These are phyloP conservation scores for Tolypocladium ophioglossoides DNA, from an alignment of 2,329 filamentous ascomycete genomes.

Conservation along the genomic window DNA sequence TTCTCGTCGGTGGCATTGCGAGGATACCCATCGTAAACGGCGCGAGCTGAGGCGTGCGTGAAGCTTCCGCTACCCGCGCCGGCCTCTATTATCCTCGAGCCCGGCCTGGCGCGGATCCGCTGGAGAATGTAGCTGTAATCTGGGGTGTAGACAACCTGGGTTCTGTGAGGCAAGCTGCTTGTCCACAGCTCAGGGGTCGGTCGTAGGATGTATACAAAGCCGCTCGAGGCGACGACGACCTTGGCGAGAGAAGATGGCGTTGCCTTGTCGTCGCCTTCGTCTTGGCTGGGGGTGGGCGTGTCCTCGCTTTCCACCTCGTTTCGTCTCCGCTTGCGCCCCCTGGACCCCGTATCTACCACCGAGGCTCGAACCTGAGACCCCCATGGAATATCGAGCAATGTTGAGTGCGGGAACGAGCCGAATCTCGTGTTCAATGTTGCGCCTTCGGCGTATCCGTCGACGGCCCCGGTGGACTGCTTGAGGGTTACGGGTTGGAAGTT, in stretches of 20 bases:
- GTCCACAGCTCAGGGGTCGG: slow-evolving; percentile 81
- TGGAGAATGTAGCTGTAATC: slow-evolving; percentile 81
- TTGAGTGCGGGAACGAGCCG: slow-evolving; percentile 78
- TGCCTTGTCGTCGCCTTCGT: slow-evolving; percentile 20
- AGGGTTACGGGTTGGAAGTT: slow-evolving; percentile 69
- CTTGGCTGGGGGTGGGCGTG: slow-evolving; percentile 21
- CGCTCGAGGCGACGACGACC: slow-evolving; percentile 45
- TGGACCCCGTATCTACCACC: slow-evolving; percentile 81
- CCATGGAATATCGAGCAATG: slow-evolving; percentile 71
- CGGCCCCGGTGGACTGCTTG: slow-evolving; percentile 46
- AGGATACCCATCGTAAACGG: slow-evolving; percentile 64
- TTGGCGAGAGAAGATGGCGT: slow-evolving; percentile 30
- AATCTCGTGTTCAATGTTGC: slow-evolving; percentile 86
- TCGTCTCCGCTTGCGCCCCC: slow-evolving; percentile 58
- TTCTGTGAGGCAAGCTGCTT: slow-evolving; percentile 66
- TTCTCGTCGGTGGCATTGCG: slow-evolving; percentile 28
- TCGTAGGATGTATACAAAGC: slow-evolving; percentile 69
- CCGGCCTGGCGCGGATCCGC: slow-evolving; percentile 62
- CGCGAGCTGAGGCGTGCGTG: slow-evolving; percentile 66
- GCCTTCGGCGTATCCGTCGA: slow-evolving; percentile 65
- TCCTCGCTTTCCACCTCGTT: slow-evolving; percentile 32
- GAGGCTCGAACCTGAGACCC: slow-evolving; percentile 87
- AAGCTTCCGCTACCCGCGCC: slow-evolving; percentile 77
- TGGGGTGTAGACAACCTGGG: slow-evolving; percentile 78
- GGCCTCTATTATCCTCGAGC: slow-evolving; percentile 65